phyloP scores from a whole-genome alignment of 1,139 yeast genomes.

The Hyphopichia pseudoburtonii region DNA sequence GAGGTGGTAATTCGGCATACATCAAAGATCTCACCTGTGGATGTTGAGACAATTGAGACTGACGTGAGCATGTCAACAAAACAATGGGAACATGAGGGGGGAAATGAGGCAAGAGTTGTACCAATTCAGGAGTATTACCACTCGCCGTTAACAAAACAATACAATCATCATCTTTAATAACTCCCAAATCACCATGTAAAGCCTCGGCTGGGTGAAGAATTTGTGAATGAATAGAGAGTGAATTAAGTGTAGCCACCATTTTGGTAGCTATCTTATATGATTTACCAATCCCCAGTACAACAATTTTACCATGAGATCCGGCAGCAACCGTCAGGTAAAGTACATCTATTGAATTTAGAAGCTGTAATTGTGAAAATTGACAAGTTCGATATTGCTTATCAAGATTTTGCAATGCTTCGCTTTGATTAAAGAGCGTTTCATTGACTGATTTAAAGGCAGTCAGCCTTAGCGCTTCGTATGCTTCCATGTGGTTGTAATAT shows the following conservation, averaged over 20 bases:
- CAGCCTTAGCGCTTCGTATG: constrained; percentile 3
- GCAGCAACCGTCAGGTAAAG: constrained; percentile 49
- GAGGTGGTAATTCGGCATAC: constrained; percentile 61
- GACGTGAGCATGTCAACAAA: constrained; percentile 60
- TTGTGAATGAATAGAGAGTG: constrained; percentile 69
- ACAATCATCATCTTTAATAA: constrained; percentile 60
- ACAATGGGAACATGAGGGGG: constrained; percentile 54
- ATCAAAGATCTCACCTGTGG: constrained; percentile 52
- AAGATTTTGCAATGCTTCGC: constrained; percentile 33
- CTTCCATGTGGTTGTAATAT: no score
- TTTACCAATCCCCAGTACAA: constrained; percentile 82
- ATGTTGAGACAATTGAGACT: constrained; percentile 45
- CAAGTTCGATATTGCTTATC: constrained; percentile 30
- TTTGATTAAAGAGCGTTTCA: constrained; percentile 31
- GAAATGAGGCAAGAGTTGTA: constrained; percentile 59
- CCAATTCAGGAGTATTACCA: constrained; percentile 80
- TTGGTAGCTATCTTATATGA: constrained; percentile 77
- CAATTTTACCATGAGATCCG: constrained; percentile 59
- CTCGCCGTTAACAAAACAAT: constrained; percentile 73
- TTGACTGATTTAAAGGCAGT: constrained; percentile 27
- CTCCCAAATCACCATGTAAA: constrained; percentile 85
- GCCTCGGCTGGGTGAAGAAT: constrained; percentile 84
- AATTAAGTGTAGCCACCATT: constrained; percentile 78
- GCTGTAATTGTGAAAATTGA: constrained; percentile 48
- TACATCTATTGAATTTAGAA: constrained; percentile 49